These are phyloP conservation scores for Byssoonygena ceratinophila DNA, from an alignment of 2,329 filamentous ascomycete species.

Conservation along the genomic window DNA sequence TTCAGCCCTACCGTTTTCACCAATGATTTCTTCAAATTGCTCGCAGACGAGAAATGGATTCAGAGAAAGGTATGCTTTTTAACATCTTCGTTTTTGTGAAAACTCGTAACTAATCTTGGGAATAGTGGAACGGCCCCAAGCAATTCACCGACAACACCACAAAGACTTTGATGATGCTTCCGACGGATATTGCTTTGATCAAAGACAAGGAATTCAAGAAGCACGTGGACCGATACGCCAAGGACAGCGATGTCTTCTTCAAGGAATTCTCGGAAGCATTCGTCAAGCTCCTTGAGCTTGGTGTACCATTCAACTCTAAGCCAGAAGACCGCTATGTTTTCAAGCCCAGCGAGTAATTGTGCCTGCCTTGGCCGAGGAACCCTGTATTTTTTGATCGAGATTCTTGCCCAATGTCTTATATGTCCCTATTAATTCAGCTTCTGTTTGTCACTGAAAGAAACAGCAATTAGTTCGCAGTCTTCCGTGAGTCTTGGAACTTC, in stretches of 20 bases:
- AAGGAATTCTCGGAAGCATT: constrained; percentile 75
- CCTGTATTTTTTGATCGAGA: constrained; percentile 5
- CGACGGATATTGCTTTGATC: constrained; percentile 75
- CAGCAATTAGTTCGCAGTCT: background rate
- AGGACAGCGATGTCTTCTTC: constrained; percentile 86
- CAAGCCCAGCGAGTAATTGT: constrained; percentile 43
- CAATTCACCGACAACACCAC: constrained; percentile 83
- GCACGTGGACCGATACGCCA: constrained; percentile 76
- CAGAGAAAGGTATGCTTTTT: constrained; percentile 53
- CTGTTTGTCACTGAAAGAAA: background rate
- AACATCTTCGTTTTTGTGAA: background rate
- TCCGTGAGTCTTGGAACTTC: background rate
- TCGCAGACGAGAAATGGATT: constrained; percentile 86
- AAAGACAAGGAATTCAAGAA: constrained; percentile 78
- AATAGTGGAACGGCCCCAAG: constrained; percentile 70
- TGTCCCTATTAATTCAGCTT: background rate
- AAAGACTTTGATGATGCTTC: constrained; percentile 94
- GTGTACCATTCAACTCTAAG: constrained; percentile 71
- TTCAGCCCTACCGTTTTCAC: constrained; percentile 84
- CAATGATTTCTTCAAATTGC: constrained; percentile 86
- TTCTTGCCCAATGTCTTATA: background rate
- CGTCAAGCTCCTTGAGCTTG: constrained; percentile 79
- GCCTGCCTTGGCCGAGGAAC: no score
- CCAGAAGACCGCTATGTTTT: constrained; percentile 52
- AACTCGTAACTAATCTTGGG: background rate